phyloP scores from a whole-genome alignment of 2,329 filamentous ascomycete species.

The Microdochium paspali region DNA sequence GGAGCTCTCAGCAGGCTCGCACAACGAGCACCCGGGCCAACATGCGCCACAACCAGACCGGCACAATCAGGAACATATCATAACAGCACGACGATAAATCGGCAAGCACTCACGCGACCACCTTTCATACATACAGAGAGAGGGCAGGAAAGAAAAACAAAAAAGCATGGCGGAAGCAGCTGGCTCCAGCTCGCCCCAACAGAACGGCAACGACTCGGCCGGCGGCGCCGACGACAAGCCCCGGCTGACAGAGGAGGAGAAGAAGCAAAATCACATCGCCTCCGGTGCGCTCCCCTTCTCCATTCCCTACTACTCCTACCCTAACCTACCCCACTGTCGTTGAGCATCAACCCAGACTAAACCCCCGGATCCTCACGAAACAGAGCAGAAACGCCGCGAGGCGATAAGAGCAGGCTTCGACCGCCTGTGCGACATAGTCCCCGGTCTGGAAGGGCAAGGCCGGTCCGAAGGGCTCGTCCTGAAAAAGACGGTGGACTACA shows the following conservation, averaged over 20 bases:
- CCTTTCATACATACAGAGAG: neutral
- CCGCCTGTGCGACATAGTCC: constrained; percentile 68
- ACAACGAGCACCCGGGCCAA: neutral
- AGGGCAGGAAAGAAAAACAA: neutral
- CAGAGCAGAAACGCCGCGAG: constrained; percentile 52
- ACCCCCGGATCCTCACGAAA: neutral
- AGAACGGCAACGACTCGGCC: constrained; percentile 12
- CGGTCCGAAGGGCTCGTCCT: constrained; percentile 82
- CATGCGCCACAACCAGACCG: neutral
- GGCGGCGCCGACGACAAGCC: constrained; percentile 33
- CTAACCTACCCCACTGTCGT: too few species aligned
- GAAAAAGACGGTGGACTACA: constrained; percentile 57
- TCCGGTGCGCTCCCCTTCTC: constrained; percentile 28
- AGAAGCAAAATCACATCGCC: constrained; percentile 46
- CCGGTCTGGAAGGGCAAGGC: constrained; percentile 72
- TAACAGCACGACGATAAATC: neutral
- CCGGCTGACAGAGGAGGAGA: constrained; percentile 42
- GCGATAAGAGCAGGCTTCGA: constrained; percentile 82
- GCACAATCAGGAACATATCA: neutral
- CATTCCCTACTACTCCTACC: neutral
- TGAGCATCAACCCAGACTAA: too few species aligned
- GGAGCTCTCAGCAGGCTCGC: too few species aligned
- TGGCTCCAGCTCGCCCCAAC: constrained; percentile 14
- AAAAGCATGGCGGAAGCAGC: constrained; percentile 11
- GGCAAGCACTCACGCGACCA: neutral